phyloP scores from a whole-genome alignment of 805 yeast species.

The Nakazawaea wyomingensis region DNA sequence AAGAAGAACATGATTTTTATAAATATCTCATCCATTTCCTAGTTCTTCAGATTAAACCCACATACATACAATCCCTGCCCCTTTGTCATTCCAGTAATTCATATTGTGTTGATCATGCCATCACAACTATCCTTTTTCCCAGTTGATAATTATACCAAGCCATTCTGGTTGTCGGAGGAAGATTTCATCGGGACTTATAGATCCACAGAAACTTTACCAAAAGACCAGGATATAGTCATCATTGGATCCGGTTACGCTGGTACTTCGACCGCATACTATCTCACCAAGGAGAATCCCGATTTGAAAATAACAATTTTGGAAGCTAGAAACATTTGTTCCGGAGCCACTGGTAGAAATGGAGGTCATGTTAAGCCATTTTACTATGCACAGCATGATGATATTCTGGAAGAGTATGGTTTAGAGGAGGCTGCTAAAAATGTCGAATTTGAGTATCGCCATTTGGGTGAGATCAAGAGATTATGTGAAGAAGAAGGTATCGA shows the following conservation, averaged over 20 bases:
- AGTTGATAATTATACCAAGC: constrained; percentile 15
- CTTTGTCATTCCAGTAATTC: neutral
- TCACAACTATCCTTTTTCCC: constrained; percentile 15
- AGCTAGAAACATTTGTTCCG: constrained; percentile 35
- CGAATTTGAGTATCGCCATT: constrained; percentile 30
- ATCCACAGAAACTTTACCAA: constrained; percentile 26
- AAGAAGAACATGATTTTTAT: no score
- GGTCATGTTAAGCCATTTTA: constrained; percentile 39
- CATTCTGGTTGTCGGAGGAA: constrained; percentile 20
- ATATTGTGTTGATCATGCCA: neutral
- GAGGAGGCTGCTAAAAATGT: constrained; percentile 26
- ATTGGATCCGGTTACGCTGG: constrained; percentile 46
- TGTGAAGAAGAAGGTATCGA: constrained; percentile 23
- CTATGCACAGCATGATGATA: constrained; percentile 13
- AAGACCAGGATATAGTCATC: constrained; percentile 32
- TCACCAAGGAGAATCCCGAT: constrained; percentile 23
- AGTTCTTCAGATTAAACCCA: no score
- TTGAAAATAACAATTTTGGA: constrained; percentile 27
- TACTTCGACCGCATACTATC: constrained; percentile 32
- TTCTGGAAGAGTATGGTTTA: constrained; percentile 15
- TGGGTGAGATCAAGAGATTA: constrained; percentile 24
- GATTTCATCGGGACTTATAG: constrained; percentile 17
- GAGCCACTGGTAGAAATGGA: constrained; percentile 42
- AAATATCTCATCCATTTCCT: no score
- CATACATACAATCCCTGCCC: no score